Evolutionary conservation across 2,329 filamentous ascomycete genomes (phyloP).

Genomic region (Colletotrichum gigasporum): DNA sequence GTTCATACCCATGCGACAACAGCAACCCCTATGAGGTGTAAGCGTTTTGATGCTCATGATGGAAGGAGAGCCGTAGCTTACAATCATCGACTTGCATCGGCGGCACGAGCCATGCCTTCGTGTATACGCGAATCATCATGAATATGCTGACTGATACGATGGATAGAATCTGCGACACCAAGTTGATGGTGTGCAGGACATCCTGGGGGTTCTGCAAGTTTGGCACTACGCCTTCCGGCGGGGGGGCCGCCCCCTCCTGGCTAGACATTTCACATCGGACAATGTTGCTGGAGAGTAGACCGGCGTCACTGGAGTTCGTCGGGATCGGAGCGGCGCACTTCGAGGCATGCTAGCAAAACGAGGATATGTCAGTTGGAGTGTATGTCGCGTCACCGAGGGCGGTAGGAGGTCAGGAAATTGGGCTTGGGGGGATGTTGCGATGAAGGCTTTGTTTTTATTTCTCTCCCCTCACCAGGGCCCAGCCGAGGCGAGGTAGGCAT

Average conservation of each 20-base stretch:
- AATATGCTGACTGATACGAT: conserved; percentile 38
- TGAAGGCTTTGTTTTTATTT: too few relatives aligned
- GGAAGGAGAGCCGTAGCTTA: conserved; percentile 22
- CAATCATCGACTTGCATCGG: conserved; percentile 38
- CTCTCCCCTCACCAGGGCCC: too few relatives aligned
- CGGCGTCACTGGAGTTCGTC: background rate
- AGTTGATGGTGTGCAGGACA: conserved; percentile 38
- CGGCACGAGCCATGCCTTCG: conserved; percentile 35
- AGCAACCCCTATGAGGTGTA: background rate
- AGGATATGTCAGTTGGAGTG: background rate
- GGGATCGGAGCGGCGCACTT: background rate
- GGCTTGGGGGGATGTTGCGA: too few relatives aligned
- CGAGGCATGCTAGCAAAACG: conserved; percentile 10
- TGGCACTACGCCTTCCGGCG: conserved; percentile 37
- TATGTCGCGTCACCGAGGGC: background rate
- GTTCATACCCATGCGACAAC: conserved; percentile 17
- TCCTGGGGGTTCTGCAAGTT: conserved; percentile 39
- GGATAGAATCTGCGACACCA: conserved; percentile 40
- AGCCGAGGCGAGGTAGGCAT: too few relatives aligned
- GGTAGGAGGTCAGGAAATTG: background rate
- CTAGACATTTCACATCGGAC: conserved; percentile 19
- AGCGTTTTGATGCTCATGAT: background rate
- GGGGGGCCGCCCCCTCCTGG: conserved; percentile 30
- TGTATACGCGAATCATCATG: conserved; percentile 37
- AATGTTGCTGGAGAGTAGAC: background rate